Evolutionary conservation across 805 yeast species (phyloP).

Genomic region (Ogataea haglerorum): DNA sequence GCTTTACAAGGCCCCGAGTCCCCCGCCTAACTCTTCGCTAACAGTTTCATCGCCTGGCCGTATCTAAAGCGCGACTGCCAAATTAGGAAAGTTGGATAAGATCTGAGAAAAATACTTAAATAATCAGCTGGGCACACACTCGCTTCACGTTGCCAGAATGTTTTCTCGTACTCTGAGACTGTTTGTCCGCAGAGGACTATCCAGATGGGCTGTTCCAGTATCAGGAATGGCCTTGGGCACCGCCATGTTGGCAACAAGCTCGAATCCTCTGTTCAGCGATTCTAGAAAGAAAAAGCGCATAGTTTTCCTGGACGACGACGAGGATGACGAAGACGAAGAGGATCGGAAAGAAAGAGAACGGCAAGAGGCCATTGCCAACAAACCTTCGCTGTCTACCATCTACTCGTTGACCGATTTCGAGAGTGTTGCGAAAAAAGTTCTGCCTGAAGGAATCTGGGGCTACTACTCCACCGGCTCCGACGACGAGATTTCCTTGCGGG

Average conservation of each 20-base stretch:
- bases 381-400: conserved; percentile 68
- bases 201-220: conserved; percentile 1
- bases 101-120: conserved; percentile 3
- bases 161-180: conserved; percentile 4
- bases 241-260: background rate
- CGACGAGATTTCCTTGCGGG: conserved; percentile 84
- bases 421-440: conserved; percentile 70
- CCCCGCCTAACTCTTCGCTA: conserved; percentile 12
- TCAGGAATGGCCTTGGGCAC: conserved; percentile 10
- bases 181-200: background rate
- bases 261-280: conserved; percentile 15
- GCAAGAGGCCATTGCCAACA: conserved; percentile 38
- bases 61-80: conserved; percentile 9
- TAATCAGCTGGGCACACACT: background rate
- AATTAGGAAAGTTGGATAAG: conserved; percentile 13
- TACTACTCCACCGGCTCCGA: conserved; percentile 89
- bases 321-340: conserved; percentile 26
- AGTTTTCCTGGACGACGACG: conserved; percentile 26
- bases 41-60: conserved; percentile 9
- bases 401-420: conserved; percentile 84
- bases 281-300: conserved; percentile 19
- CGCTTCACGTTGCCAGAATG: background rate
- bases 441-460: conserved; percentile 79
- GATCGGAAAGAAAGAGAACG: conserved; percentile 38
- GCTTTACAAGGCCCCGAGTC: conserved; percentile 4